Percentiles rank a stretch among this genome's conserved stretches.
These are phyloP conservation scores for Candida silvicultrix DNA, from an alignment of 805 yeast species.

Conservation along the genomic window DNA sequence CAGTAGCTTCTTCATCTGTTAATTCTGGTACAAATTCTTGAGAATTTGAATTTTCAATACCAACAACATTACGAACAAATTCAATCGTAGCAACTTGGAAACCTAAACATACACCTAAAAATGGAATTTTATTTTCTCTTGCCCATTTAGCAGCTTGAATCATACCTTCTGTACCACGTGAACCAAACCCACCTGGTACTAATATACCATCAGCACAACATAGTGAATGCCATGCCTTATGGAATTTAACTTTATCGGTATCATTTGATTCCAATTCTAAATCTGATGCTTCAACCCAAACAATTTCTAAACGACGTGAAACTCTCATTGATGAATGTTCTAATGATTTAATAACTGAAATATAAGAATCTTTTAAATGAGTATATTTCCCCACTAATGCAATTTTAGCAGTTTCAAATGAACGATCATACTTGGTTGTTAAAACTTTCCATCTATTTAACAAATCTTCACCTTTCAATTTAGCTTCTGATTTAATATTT, in stretches of 20 bases:
- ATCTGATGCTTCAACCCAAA: slow-evolving; percentile 94
- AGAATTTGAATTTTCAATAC: slow-evolving; percentile 63
- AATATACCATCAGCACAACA: slow-evolving; percentile 94
- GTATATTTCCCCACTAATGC: slow-evolving; percentile 98
- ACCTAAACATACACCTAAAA: slow-evolving; percentile 95
- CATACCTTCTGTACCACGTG: slow-evolving; percentile 98
- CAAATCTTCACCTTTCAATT: slow-evolving; percentile 59
- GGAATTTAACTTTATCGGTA: slow-evolving; percentile 68
- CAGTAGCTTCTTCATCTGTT: slow-evolving; percentile 61
- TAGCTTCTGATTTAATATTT: slow-evolving; percentile 41
- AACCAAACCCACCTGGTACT: slow-evolving; percentile 98
- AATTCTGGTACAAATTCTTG: slow-evolving; percentile 72
- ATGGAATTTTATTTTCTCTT: slow-evolving; percentile 91
- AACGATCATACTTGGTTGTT: slow-evolving; percentile 74
- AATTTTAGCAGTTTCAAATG: slow-evolving; percentile 83
- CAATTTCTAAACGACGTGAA: slow-evolving; percentile 74
- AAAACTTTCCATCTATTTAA: slow-evolving; percentile 74
- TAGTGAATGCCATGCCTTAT: slow-evolving; percentile 91
- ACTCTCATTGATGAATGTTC: slow-evolving; percentile 95
- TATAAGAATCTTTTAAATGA: slow-evolving; percentile 87
- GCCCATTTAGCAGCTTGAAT: slow-evolving; percentile 95
- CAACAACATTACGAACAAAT: slow-evolving; percentile 75
- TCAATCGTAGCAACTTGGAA: slow-evolving; percentile 96
- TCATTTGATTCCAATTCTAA: slow-evolving; percentile 70
- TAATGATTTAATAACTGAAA: slow-evolving; percentile 89